A percentile compares a stretch with the other conserved stretches of the same genome.
Evolutionary conservation across 2,329 filamentous ascomycete genomes (phyloP).

Genomic region (Zasmidium cellare): DNA sequence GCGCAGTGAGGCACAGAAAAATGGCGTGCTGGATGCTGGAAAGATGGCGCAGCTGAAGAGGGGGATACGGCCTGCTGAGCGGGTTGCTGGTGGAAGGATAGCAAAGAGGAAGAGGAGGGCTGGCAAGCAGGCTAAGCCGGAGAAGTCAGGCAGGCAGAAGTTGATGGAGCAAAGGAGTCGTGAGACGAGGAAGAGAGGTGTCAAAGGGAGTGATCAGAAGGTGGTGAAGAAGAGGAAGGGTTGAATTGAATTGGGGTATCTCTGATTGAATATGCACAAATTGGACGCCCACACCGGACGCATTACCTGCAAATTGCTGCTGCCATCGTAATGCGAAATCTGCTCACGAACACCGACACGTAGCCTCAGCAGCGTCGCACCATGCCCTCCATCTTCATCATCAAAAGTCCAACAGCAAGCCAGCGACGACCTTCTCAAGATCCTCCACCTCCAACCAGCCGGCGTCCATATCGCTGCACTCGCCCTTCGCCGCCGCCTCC

Average conservation of each 20-base stretch:
- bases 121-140: slow-evolving; percentile 3
- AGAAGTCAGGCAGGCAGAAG: slow-evolving; percentile 18
- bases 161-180: slow-evolving; percentile 17
- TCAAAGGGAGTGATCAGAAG: slow-evolving; percentile 3
- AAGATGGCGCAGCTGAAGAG: slow-evolving; percentile 20
- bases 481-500: slow-evolving; percentile 38
- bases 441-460: slow-evolving; percentile 72
- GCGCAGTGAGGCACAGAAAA: slow-evolving; percentile 13
- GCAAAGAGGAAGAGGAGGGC: slow-evolving; percentile 15
- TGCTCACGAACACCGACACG: too few species aligned
- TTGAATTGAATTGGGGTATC: slow-evolving; percentile 5
- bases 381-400: background rate
- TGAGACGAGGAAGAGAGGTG: slow-evolving; percentile 5
- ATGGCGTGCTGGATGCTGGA: slow-evolving; percentile 23
- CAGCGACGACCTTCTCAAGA: slow-evolving; percentile 81
- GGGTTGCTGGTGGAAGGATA: slow-evolving; percentile 17
- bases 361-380: too few species aligned
- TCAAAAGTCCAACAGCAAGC: slow-evolving; percentile 82
- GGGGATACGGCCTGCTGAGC: slow-evolving; percentile 9
- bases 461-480: slow-evolving; percentile 29
- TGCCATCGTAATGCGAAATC: background rate
- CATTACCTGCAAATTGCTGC: too few species aligned
- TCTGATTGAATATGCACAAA: background rate
- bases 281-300: background rate
- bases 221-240: slow-evolving; percentile 12